Percentiles rank a stretch among this genome's conserved stretches.
Conservation (phyloP, 352 stramenopile genomes). For the Globisporangium megalacanthum region DNA sequence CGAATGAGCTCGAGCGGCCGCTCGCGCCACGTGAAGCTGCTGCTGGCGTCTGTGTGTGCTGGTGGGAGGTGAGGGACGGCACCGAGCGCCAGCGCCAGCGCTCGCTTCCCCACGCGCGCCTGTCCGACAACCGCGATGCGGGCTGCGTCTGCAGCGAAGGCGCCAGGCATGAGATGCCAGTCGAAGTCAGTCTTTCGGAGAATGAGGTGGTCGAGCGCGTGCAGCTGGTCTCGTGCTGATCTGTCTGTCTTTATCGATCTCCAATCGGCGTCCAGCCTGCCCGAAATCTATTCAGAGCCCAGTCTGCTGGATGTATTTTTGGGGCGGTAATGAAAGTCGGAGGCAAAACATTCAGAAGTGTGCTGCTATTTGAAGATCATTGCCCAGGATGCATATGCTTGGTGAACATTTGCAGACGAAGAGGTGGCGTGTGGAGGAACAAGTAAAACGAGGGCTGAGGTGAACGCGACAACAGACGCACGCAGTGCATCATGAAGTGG, state of each 20-base stretch:
- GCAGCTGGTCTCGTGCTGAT: background rate
- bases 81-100: conserved; percentile 45
- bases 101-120: conserved; percentile 38
- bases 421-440: no score
- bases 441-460: no score
- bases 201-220: background rate
- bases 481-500: no score
- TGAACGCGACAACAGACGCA: no score
- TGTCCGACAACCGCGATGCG: conserved; percentile 33
- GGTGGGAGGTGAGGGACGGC: conserved; percentile 4
- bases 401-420: no score
- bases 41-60: conserved; percentile 3
- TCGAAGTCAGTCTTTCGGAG: background rate
- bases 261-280: no score
- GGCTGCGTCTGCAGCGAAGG: background rate
- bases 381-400: no score
- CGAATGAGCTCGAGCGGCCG: conserved; percentile 10
- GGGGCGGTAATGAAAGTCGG: no score
- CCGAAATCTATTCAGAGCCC: no score
- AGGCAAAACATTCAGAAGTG: background rate
- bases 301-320: no score
- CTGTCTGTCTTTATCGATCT: no score
- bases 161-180: conserved; percentile 1
- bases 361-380: no score
- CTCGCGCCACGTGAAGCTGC: conserved; percentile 3